Conservation (phyloP, 2,329 filamentous ascomycete species). For the Tolypocladium paradoxum region DNA sequence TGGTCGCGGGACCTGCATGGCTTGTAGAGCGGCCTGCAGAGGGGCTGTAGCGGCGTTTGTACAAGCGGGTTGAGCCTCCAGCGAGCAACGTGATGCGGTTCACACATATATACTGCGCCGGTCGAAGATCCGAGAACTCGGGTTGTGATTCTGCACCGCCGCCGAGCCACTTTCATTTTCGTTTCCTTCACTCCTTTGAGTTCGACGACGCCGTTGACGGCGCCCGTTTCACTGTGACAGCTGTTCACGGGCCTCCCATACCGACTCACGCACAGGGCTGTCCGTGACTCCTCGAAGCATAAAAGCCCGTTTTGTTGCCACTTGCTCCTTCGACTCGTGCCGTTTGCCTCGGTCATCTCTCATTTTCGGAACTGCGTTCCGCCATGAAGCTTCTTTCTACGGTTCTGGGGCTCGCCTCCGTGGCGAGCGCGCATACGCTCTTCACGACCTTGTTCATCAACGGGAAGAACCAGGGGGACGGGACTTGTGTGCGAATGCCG, state of each 20-base stretch:
- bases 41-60: background rate
- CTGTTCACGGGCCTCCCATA: background rate
- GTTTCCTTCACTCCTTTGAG: background rate
- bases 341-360: no score
- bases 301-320: background rate
- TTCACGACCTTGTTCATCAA: constrained; percentile 56
- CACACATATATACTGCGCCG: background rate
- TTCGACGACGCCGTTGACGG: background rate
- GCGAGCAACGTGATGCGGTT: background rate
- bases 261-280: background rate
- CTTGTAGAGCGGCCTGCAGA: background rate
- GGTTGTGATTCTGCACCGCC: no score
- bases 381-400: constrained; percentile 24
- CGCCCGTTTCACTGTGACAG: background rate
- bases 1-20: background rate
- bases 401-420: constrained; percentile 24
- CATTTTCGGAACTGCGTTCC: constrained; percentile 9
- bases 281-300: background rate
- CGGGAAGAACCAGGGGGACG: constrained; percentile 55
- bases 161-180: background rate
- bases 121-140: background rate
- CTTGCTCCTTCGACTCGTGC: background rate
- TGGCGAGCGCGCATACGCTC: constrained; percentile 45
- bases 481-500: constrained; percentile 60
- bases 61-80: no score